phyloP scores from a whole-genome alignment of 108 stramenopile species.

The Parietichytrium sp. region DNA sequence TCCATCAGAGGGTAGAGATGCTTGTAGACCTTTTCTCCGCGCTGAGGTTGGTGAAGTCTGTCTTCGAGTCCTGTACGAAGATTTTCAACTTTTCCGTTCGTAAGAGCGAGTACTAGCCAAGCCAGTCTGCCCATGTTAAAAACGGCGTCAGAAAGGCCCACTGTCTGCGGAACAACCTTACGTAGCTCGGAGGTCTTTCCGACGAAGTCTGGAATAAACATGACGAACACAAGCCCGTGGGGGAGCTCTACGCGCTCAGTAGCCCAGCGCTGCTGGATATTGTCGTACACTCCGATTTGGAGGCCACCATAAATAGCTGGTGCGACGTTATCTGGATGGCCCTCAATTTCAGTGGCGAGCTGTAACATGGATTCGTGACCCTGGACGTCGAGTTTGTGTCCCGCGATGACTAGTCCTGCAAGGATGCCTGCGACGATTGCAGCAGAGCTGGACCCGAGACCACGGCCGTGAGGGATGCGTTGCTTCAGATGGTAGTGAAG shows the following conservation, averaged over 20 bases:
- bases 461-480: conserved; percentile 90
- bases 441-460: conserved; percentile 89
- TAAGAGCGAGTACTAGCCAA: conserved; percentile 86
- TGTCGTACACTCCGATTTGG: conserved; percentile 88
- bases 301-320: conserved; percentile 97
- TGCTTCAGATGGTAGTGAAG: conserved; percentile 84
- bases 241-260: conserved; percentile 87
- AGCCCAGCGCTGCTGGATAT: conserved; percentile 79
- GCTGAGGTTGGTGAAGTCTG: conserved; percentile 92
- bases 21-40: conserved; percentile 80
- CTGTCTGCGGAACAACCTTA: conserved; percentile 70
- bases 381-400: conserved; percentile 90
- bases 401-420: conserved; percentile 91
- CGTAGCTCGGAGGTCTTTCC: conserved; percentile 78
- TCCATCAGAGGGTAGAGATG: conserved; percentile 91
- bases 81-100: conserved; percentile 83
- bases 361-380: conserved; percentile 89
- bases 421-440: conserved; percentile 97
- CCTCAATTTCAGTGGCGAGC: conserved; percentile 95
- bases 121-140: conserved; percentile 95
- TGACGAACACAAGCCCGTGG: conserved; percentile 82
- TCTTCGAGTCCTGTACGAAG: conserved; percentile 87
- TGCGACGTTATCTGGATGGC: conserved; percentile 97
- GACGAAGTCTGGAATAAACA: conserved; percentile 93
- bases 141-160: conserved; percentile 81